Evolutionary conservation across 1,284 basidiomycete genomes (phyloP), one percentile per base, ranked within the genome.

Genomic region (Moniliella sp.): DNA sequence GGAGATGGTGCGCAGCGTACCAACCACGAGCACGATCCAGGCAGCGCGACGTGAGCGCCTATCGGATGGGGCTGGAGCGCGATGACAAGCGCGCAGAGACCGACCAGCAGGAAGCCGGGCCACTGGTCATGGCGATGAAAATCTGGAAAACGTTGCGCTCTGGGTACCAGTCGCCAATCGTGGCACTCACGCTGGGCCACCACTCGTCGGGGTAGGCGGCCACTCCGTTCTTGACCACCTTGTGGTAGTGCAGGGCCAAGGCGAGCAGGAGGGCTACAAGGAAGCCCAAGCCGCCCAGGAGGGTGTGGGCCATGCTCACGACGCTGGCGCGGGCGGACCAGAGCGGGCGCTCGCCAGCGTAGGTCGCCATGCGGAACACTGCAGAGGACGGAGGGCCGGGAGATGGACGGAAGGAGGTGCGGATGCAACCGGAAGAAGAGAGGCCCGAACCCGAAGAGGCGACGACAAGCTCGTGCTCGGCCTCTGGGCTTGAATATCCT

Each of bases 121-220:
- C 59, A 4, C 59, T 54, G 16, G 55, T 61, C 19, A 86, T 59
- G 9, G 84, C 84, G 46, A 91, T 86, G 29, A 86, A 65, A 30
- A 88, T 73, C 46, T 93, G 84, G 54, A 93, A 91, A 28, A 82
- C 60, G 41, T 76, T 82, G 38, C 82, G 68, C 45, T 88, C 77
- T 13, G 79, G 80, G 42, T 77, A 81, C 75, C 80, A 84, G 63
- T 91, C 83, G 2, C 83, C 83, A 40, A 49, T 48, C 12, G 81
- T 81, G 5, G 83, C 80, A 16, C 81, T 86, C 2, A 91, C 83
- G 3, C 78, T 82, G 4, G 82, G 83, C 52, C 80, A 83, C 78
- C 78, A 88, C 57, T 88, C 83, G 25, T 83, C 64, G 0, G 83
- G 83, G 57, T 77, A 88, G 13, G 72, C 75, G 31, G 77, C 19